Conservation (phyloP, 805 yeast genomes). For the Tetrapisispora phaffii region DNA sequence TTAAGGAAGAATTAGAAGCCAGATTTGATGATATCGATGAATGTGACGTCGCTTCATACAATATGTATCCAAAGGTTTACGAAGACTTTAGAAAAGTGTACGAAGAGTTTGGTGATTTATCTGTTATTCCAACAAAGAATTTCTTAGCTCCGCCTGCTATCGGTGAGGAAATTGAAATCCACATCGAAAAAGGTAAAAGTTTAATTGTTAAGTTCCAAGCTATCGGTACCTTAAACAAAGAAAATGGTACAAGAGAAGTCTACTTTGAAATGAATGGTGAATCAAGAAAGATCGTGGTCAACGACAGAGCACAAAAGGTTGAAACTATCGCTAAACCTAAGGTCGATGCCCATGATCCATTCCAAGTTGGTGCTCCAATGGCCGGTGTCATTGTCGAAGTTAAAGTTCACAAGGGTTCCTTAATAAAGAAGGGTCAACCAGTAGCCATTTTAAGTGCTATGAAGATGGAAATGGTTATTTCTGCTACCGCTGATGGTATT, state of each 20-base stretch:
- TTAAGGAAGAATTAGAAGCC: conserved; percentile 62
- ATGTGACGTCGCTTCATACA: conserved; percentile 86
- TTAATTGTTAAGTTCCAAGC: conserved; percentile 88
- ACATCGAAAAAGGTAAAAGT: conserved; percentile 90
- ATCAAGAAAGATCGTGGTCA: conserved; percentile 87
- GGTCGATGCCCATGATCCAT: conserved; percentile 79
- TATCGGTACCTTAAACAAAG: conserved; percentile 73
- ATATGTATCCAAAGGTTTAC: conserved; percentile 96
- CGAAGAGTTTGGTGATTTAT: conserved; percentile 82
- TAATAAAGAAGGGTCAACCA: conserved; percentile 94
- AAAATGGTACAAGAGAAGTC: conserved; percentile 89
- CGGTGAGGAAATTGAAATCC: conserved; percentile 81
- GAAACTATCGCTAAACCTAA: conserved; percentile 82
- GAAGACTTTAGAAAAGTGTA: conserved; percentile 70
- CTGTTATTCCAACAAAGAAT: conserved; percentile 86
- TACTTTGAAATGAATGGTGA: conserved; percentile 98
- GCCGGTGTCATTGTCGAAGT: conserved; percentile 97
- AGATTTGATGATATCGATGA: conserved; percentile 78
- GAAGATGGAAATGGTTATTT: conserved; percentile 99
- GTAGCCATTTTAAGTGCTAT: conserved; percentile 89
- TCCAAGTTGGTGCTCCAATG: conserved; percentile 97
- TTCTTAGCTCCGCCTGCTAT: conserved; percentile 81
- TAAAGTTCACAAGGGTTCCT: conserved; percentile 76
- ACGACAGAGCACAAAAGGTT: conserved; percentile 77
- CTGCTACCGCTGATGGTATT: conserved; percentile 82